phyloP scores from a whole-genome alignment of 768 basidiomycete species.

The Suillus subluteus region DNA sequence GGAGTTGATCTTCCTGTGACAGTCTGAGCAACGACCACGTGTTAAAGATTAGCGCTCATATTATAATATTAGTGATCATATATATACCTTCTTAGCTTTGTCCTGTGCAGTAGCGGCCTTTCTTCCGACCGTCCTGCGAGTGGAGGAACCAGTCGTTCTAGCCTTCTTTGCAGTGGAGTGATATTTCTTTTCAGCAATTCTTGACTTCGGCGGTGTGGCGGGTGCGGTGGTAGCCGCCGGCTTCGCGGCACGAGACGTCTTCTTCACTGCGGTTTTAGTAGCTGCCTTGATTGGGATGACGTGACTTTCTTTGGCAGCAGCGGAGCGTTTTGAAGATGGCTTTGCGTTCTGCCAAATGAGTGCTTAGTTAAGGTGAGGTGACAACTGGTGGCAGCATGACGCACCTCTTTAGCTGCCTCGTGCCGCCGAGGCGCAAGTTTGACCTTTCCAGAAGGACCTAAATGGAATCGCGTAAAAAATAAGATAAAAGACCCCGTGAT shows the following conservation, averaged over 20 bases:
- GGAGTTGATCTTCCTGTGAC: background rate
- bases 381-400: background rate
- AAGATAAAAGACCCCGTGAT: background rate
- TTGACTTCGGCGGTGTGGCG: constrained; percentile 8
- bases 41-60: constrained; percentile 2
- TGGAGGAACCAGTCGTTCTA: constrained; percentile 14
- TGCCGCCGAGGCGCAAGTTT: constrained; percentile 24
- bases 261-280: constrained; percentile 12
- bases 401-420: constrained; percentile 23
- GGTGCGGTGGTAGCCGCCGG: background rate
- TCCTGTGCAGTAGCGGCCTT: constrained; percentile 11
- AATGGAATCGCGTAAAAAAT: background rate
- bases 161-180: constrained; percentile 31
- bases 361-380: background rate
- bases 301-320: constrained; percentile 2
- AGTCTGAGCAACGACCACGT: background rate
- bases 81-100: constrained; percentile 18
- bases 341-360: constrained; percentile 19
- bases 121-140: constrained; percentile 15
- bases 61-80: background rate
- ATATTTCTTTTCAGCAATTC: constrained; percentile 22
- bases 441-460: constrained; percentile 33
- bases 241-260: constrained; percentile 10
- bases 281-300: background rate
- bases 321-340: constrained; percentile 6